phyloP scores from a whole-genome alignment of 305 asterid species.

The Solanum hybrid region DNA sequence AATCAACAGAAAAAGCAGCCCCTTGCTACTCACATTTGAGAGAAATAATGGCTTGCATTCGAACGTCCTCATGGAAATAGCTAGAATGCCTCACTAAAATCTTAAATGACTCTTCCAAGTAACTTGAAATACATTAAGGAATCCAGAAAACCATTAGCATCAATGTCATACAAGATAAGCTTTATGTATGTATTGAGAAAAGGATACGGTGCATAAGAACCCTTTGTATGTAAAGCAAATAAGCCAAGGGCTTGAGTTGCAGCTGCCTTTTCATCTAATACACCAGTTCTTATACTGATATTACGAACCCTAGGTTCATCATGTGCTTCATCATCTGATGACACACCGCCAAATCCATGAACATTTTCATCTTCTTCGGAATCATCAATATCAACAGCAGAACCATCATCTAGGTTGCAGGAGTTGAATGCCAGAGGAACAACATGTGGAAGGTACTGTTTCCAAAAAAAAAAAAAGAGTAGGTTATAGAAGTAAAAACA shows the following conservation, averaged over 20 bases:
- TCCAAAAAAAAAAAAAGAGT: constrained; percentile 3
- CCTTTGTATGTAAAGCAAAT: constrained; percentile 83
- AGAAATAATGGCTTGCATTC: constrained; percentile 86
- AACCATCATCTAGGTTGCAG: constrained; percentile 99
- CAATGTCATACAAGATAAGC: neutral
- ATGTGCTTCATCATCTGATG: constrained; percentile 97
- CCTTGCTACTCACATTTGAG: constrained; percentile 61
- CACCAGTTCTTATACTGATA: constrained; percentile 96
- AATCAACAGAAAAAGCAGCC: neutral
- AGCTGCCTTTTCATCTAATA: constrained; percentile 97
- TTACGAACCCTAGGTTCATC: constrained; percentile 96
- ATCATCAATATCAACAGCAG: constrained; percentile 94
- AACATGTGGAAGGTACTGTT: constrained; percentile 93
- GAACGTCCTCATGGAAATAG: constrained; percentile 95
- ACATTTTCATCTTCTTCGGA: constrained; percentile 70
- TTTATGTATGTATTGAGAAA: neutral
- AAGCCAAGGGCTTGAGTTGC: constrained; percentile 99
- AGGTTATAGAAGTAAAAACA: neutral
- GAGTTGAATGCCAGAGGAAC: constrained; percentile 81
- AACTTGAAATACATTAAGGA: constrained; percentile 54
- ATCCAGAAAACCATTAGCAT: constrained; percentile 11
- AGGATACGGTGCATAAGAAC: constrained; percentile 91
- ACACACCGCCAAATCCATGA: constrained; percentile 84
- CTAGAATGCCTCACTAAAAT: constrained; percentile 74
- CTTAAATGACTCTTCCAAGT: constrained; percentile 86